These are phyloP conservation scores for Mucor plumbeus DNA, from an alignment of 371 early-diverging fungal species.

Conservation along the genomic window DNA sequence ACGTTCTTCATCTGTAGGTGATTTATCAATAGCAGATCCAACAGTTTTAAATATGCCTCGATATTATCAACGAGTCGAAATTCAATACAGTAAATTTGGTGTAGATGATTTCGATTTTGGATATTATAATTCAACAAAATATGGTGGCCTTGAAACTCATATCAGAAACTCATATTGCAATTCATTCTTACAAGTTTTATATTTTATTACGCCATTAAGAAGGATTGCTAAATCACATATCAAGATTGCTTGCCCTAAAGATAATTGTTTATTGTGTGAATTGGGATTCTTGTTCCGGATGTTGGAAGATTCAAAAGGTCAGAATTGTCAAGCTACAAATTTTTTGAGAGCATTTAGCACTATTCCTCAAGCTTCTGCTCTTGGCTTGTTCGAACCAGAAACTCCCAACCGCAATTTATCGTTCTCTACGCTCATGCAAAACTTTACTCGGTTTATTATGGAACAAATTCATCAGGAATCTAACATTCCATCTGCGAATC, in stretches of 20 bases:
- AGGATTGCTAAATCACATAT: conserved; percentile 78
- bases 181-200: conserved; percentile 85
- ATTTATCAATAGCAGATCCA: conserved; percentile 37
- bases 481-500: conserved; percentile 38
- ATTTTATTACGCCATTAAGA: conserved; percentile 70
- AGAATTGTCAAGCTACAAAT: conserved; percentile 94
- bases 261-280: conserved; percentile 88
- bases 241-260: conserved; percentile 67
- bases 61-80: conserved; percentile 79
- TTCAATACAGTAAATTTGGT: conserved; percentile 89
- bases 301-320: conserved; percentile 87
- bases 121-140: conserved; percentile 85
- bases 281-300: conserved; percentile 90
- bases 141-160: conserved; percentile 91
- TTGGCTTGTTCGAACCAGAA: conserved; percentile 88
- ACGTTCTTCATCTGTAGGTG: conserved; percentile 48
- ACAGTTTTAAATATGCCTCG: conserved; percentile 62
- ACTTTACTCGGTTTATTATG: conserved; percentile 86
- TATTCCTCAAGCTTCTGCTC: conserved; percentile 80
- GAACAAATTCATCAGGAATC: conserved; percentile 86
- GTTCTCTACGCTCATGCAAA: conserved; percentile 81
- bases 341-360: conserved; percentile 83
- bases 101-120: conserved; percentile 98
- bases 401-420: conserved; percentile 61
- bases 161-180: conserved; percentile 91